Evolutionary conservation across 805 yeast species (phyloP).

Genomic region (Pichia sporocuriosa): DNA sequence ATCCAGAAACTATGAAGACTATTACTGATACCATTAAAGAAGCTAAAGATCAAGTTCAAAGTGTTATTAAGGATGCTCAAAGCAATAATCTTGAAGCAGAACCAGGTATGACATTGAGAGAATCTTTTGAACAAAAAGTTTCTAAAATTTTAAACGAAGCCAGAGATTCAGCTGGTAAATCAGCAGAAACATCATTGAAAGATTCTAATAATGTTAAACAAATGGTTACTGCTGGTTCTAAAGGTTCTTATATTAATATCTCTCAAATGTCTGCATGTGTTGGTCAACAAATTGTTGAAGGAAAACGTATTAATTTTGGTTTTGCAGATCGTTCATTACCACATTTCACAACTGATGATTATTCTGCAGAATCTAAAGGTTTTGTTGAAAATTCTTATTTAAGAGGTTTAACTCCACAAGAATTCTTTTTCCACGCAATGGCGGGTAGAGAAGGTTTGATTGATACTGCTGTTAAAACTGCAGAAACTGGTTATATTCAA

Average conservation of each 20-base stretch:
- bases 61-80: conserved; percentile 88
- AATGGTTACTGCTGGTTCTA: conserved; percentile 98
- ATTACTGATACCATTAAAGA: conserved; percentile 89
- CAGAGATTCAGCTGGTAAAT: conserved; percentile 98
- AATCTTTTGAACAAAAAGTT: conserved; percentile 95
- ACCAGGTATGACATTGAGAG: conserved; percentile 99
- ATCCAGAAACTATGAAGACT: conserved; percentile 88
- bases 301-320: conserved; percentile 98
- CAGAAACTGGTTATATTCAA: conserved; percentile 97
- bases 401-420: conserved; percentile 97
- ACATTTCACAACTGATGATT: conserved; percentile 97
- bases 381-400: conserved; percentile 95
- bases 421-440: conserved; percentile 98
- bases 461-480: conserved; percentile 99
- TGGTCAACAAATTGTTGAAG: conserved; percentile 99
- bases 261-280: conserved; percentile 99
- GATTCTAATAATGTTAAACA: conserved; percentile 95
- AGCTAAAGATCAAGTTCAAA: conserved; percentile 92
- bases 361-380: conserved; percentile 97
- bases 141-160: conserved; percentile 94
- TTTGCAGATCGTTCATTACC: conserved; percentile 95
- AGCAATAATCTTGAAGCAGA: conserved; percentile 83
- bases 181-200: conserved; percentile 93
- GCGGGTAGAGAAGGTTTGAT: conserved; percentile 99
- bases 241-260: conserved; percentile 97